Conservation (phyloP, 352 stramenopile species). For the Pythium utonaiense region DNA sequence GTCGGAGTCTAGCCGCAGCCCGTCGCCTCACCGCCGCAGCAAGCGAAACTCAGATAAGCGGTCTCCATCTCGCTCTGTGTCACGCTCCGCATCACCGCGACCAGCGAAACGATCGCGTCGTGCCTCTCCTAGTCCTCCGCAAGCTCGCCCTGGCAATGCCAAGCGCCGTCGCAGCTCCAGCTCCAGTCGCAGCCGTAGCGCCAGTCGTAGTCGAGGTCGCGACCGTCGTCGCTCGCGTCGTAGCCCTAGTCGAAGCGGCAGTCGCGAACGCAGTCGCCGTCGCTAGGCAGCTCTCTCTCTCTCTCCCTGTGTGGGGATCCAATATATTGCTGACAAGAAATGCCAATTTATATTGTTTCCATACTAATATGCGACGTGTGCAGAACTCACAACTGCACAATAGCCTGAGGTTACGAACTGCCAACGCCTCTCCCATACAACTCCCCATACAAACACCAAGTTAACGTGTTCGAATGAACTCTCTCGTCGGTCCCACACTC, state of each 20-base stretch:
- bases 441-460: background rate
- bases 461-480: background rate
- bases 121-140: slow-evolving; percentile 1
- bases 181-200: slow-evolving; percentile 25
- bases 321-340: too few relatives aligned
- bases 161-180: slow-evolving; percentile 20
- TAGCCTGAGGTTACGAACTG: background rate
- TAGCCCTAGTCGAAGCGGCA: slow-evolving; percentile 4
- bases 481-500: background rate
- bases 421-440: background rate
- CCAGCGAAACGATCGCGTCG: slow-evolving; percentile 11
- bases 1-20: slow-evolving; percentile 24
- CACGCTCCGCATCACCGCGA: slow-evolving; percentile 19
- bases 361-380: background rate
- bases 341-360: background rate
- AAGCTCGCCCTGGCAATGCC: background rate
- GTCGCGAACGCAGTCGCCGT: slow-evolving; percentile 8
- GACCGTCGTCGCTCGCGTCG: background rate
- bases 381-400: background rate
- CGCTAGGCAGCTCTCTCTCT: too few relatives aligned
- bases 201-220: slow-evolving; percentile 6
- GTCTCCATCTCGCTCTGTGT: background rate
- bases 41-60: background rate
- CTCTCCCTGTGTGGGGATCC: background rate
- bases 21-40: slow-evolving; percentile 1